A percentile compares a stretch with the other conserved stretches of the same genome.
These are phyloP conservation scores for Pseudogymnoascus sp. DNA, from an alignment of 2,329 filamentous ascomycete genomes.

Conservation along the genomic window DNA sequence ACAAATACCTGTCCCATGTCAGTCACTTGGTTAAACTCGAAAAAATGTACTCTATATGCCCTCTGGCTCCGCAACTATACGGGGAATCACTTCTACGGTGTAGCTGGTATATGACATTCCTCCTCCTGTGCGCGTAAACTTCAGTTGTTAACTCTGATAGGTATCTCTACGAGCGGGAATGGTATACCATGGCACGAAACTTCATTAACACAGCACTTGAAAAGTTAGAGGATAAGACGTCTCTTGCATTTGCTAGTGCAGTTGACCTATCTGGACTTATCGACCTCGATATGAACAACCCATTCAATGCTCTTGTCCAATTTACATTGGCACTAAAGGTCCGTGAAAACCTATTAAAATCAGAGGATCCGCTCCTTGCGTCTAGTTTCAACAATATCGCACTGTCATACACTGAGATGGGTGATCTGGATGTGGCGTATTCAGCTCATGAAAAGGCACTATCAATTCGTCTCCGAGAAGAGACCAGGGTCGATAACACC, in stretches of 20 bases:
- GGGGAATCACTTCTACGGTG: slow-evolving; percentile 23
- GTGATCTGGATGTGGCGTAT: slow-evolving; percentile 25
- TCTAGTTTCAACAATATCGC: slow-evolving; percentile 29
- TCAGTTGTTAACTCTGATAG: slow-evolving; percentile 14
- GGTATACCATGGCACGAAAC: slow-evolving; percentile 21
- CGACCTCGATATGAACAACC: slow-evolving; percentile 25
- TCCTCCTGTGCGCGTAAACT: background rate
- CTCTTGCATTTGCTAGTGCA: slow-evolving; percentile 25
- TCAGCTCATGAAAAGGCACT: slow-evolving; percentile 24
- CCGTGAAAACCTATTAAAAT: slow-evolving; percentile 17
- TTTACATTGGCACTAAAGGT: slow-evolving; percentile 24
- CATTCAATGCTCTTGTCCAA: slow-evolving; percentile 19
- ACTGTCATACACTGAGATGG: slow-evolving; percentile 29
- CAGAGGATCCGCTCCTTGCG: slow-evolving; percentile 25
- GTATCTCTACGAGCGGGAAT: slow-evolving; percentile 29
- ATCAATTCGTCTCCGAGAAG: slow-evolving; percentile 25
- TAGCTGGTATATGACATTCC: slow-evolving; percentile 19
- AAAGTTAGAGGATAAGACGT: slow-evolving; percentile 21
- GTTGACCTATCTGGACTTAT: slow-evolving; percentile 28
- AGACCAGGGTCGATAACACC: slow-evolving; percentile 30
- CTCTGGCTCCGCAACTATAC: slow-evolving; percentile 16
- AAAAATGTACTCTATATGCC: slow-evolving; percentile 15
- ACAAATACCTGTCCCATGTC: slow-evolving; percentile 27
- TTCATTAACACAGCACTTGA: slow-evolving; percentile 23
- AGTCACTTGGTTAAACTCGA: slow-evolving; percentile 20